Percentiles rank a stretch among this genome's conserved stretches.
Evolutionary conservation across 1,139 yeast genomes (phyloP).

Genomic region (Pichiaceae sp.): DNA sequence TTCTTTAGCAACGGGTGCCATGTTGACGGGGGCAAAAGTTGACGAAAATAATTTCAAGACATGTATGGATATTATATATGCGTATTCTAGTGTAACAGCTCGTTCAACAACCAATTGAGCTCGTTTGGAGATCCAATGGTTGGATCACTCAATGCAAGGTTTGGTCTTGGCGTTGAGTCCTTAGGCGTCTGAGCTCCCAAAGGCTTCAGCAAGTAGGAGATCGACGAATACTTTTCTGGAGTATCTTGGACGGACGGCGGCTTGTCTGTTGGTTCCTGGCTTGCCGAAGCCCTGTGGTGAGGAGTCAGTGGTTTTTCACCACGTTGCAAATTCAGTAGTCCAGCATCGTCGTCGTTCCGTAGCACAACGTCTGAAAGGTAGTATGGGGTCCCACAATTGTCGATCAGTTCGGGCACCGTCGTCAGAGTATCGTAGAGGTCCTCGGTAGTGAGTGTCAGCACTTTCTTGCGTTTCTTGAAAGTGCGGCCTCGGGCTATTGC

Average conservation of each 20-base stretch:
- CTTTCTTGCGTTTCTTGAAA: conserved; percentile 2
- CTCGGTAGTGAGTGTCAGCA: conserved; percentile 47
- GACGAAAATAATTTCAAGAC: background rate
- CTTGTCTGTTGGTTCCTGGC: background rate
- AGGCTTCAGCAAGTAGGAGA: conserved; percentile 12
- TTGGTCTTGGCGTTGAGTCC: conserved; percentile 5
- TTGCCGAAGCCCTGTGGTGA: background rate
- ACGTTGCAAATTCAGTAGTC: conserved; percentile 6
- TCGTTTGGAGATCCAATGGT: conserved; percentile 56
- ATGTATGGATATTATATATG: background rate
- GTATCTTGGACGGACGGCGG: background rate
- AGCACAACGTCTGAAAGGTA: conserved; percentile 29
- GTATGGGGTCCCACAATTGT: conserved; percentile 52
- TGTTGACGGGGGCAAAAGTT: background rate
- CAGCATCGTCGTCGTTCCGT: conserved; percentile 37
- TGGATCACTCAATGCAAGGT: conserved; percentile 17
- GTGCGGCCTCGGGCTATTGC: conserved; percentile 55
- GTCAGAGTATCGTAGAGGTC: conserved; percentile 59
- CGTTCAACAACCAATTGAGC: conserved; percentile 63
- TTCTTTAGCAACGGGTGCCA: background rate
- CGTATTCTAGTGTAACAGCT: conserved; percentile 25
- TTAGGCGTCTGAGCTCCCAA: conserved; percentile 1
- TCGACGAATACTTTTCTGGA: conserved; percentile 9
- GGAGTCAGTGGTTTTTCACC: background rate
- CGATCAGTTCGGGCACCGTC: conserved; percentile 58